A percentile compares a stretch with the other conserved stretches of the same genome.
phyloP scores from a whole-genome alignment of 2,329 filamentous ascomycete genomes.

The Sporothrix brasiliensis region DNA sequence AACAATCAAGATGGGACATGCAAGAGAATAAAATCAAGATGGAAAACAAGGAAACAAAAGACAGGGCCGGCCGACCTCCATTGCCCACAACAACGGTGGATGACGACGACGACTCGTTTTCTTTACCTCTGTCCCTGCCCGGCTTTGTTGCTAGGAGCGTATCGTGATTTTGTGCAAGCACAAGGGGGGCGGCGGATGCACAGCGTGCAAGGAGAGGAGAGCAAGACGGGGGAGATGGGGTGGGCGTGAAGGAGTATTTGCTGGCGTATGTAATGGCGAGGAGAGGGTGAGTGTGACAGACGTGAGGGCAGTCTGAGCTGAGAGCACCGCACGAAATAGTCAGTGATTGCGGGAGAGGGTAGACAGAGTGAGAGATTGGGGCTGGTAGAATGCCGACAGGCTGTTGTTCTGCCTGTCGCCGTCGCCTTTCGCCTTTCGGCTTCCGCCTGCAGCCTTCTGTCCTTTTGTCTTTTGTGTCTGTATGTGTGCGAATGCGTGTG shows the following conservation, averaged over 20 bases:
- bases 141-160: background rate
- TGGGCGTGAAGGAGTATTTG: background rate
- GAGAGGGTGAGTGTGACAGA: background rate
- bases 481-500: background rate
- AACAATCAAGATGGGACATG: background rate
- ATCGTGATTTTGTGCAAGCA: conserved; percentile 10
- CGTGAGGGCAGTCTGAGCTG: background rate
- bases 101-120: background rate
- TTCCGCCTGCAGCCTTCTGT: background rate
- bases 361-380: background rate
- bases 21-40: no score
- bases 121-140: background rate
- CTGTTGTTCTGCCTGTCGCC: background rate
- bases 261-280: background rate
- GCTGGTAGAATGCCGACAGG: background rate
- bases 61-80: conserved; percentile 6
- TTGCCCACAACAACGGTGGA: conserved; percentile 12
- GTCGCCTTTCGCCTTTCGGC: background rate
- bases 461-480: background rate
- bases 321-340: background rate
- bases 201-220: background rate
- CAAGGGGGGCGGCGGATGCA: conserved; percentile 5
- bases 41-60: background rate
- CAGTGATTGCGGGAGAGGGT: background rate
- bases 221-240: background rate